Conservation (phyloP, 495 filamentous ascomycete genomes). For the Tetracladium setigerum region DNA sequence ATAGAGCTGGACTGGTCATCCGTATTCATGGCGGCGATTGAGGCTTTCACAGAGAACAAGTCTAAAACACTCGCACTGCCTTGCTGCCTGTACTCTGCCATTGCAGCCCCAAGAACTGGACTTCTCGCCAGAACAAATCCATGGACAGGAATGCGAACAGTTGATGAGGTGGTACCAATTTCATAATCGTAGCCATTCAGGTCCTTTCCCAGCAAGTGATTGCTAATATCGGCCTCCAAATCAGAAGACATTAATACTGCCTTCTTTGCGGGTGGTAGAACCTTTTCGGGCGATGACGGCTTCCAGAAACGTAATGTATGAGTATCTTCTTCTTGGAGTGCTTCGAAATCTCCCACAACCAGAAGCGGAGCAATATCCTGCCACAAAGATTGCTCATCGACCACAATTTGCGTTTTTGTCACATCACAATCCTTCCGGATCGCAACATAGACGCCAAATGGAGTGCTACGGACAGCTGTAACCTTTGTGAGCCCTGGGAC, state of each 20-base stretch:
- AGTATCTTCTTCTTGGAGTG: slow-evolving; percentile 9
- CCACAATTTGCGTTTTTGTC: slow-evolving; percentile 61
- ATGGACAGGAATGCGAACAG: slow-evolving; percentile 71
- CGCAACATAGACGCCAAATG: slow-evolving; percentile 82
- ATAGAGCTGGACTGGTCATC: neutral
- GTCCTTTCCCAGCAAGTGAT: slow-evolving; percentile 21
- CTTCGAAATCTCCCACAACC: slow-evolving; percentile 44
- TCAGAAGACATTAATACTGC: slow-evolving; percentile 18
- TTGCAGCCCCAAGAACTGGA: slow-evolving; percentile 51
- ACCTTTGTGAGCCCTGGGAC: slow-evolving; percentile 82
- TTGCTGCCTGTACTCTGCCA: slow-evolving; percentile 42
- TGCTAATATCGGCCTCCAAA: slow-evolving; percentile 18
- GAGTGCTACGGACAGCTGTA: slow-evolving; percentile 73
- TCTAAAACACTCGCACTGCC: slow-evolving; percentile 23
- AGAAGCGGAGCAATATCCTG: slow-evolving; percentile 63
- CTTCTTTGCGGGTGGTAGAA: slow-evolving; percentile 16
- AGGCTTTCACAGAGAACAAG: slow-evolving; percentile 1
- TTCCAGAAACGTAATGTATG: slow-evolving; percentile 10
- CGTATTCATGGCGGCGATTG: neutral
- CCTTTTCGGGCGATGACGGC: slow-evolving; percentile 10
- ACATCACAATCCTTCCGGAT: slow-evolving; percentile 81
- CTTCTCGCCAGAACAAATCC: slow-evolving; percentile 73
- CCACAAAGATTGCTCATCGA: slow-evolving; percentile 61
- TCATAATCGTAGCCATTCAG: slow-evolving; percentile 40
- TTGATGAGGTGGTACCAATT: slow-evolving; percentile 38